Conservation (phyloP, 805 yeast species). For the Starmerella sirachaensis region DNA sequence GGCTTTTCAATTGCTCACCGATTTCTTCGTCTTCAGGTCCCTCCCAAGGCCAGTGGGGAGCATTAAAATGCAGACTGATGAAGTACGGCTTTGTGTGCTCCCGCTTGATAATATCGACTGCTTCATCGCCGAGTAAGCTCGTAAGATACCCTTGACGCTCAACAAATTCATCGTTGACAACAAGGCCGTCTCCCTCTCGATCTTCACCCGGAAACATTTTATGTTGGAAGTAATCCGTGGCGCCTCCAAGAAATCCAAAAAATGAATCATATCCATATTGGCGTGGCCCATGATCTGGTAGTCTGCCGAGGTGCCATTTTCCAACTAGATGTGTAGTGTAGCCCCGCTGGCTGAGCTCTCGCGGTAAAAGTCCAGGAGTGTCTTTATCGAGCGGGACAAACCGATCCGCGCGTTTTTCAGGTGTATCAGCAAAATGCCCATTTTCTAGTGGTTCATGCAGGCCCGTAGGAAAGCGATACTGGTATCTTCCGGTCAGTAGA, state of each 20-base stretch:
- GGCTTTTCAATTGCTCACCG: conserved; percentile 38
- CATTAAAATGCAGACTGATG: conserved; percentile 45
- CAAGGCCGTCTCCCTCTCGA: conserved; percentile 13
- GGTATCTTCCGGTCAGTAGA: conserved; percentile 49
- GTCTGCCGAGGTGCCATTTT: conserved; percentile 51
- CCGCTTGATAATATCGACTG: conserved; percentile 29
- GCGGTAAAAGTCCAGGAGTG: conserved; percentile 30
- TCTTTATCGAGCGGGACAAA: conserved; percentile 14
- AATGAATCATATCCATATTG: conserved; percentile 20
- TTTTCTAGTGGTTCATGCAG: conserved; percentile 20
- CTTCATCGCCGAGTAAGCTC: conserved; percentile 21
- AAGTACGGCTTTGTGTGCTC: conserved; percentile 38
- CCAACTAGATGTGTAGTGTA: conserved; percentile 45
- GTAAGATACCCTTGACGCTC: conserved; percentile 21
- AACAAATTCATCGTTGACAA: conserved; percentile 19
- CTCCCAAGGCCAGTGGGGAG: conserved; percentile 59
- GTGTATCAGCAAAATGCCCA: conserved; percentile 5
- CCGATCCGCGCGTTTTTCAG: conserved; percentile 10
- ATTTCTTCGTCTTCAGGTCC: conserved; percentile 37
- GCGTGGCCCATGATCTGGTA: conserved; percentile 28
- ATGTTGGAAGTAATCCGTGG: conserved; percentile 21
- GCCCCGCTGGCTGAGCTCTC: conserved; percentile 37
- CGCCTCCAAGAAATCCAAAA: conserved; percentile 22
- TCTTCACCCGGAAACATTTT: conserved; percentile 10
- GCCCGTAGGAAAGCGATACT: conserved; percentile 30